Evolutionary conservation across 1,284 basidiomycete genomes (phyloP).

Genomic region (Gymnopus androsaceus): DNA sequence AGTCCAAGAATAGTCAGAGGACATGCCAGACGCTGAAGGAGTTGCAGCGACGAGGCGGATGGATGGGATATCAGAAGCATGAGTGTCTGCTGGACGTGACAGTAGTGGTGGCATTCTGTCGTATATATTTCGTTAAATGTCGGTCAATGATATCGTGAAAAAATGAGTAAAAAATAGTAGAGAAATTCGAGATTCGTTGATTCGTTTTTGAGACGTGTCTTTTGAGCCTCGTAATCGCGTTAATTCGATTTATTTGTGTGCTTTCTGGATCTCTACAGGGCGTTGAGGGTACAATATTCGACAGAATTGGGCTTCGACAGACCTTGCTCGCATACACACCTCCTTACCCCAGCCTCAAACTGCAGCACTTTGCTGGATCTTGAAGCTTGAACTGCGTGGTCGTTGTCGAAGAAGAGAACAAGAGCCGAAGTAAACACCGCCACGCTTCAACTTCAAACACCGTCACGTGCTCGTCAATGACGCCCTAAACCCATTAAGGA

Average conservation of each 20-base stretch:
- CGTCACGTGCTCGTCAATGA: constrained; percentile 14
- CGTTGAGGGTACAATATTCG: background rate
- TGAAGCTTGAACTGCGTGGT: constrained; percentile 9
- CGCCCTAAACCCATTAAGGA: no score
- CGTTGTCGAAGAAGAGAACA: constrained; percentile 16
- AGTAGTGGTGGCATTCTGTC: constrained; percentile 32
- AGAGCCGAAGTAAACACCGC: constrained; percentile 8
- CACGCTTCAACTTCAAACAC: background rate
- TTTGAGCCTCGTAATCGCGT: constrained; percentile 16
- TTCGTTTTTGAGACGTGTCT: constrained; percentile 10
- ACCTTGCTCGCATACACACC: constrained; percentile 15
- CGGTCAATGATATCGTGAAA: background rate
- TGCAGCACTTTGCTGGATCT: constrained; percentile 14
- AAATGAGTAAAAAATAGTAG: background rate
- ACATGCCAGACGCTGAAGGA: constrained; percentile 53
- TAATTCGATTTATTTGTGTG: constrained; percentile 14
- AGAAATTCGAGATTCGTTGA: background rate
- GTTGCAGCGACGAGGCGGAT: constrained; percentile 71
- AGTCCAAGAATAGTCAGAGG: constrained; percentile 36
- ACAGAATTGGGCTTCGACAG: background rate
- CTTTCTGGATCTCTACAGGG: constrained; percentile 15
- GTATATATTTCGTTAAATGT: constrained; percentile 18
- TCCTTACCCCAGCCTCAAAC: constrained; percentile 15
- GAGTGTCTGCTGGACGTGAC: constrained; percentile 30
- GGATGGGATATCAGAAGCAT: constrained; percentile 26